Conservation (phyloP, 208 protist species). For the Naegleria gruberi region DNA sequence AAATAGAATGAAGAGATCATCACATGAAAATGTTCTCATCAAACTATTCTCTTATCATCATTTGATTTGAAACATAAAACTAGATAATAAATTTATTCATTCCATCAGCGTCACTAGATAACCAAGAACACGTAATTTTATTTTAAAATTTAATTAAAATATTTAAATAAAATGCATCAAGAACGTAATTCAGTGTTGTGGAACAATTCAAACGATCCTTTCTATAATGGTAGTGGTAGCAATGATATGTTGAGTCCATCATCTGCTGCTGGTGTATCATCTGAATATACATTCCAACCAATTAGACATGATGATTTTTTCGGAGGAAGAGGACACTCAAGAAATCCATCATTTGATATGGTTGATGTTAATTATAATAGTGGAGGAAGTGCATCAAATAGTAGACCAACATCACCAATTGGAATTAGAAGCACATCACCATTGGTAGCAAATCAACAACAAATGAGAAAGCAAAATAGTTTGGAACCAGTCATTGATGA, state of each 20-base stretch:
- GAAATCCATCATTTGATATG: neutral
- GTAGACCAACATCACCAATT: neutral
- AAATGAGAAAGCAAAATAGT: neutral
- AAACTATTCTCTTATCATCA: too few species aligned
- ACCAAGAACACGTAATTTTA: too few species aligned
- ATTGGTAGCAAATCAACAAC: neutral
- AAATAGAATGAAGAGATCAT: too few species aligned
- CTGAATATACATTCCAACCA: neutral
- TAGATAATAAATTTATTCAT: too few species aligned
- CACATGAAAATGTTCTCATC: too few species aligned
- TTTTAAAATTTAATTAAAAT: too few species aligned
- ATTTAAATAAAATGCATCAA: neutral
- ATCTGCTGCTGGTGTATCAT: too few species aligned
- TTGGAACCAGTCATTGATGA: conserved; percentile 4
- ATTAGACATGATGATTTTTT: neutral
- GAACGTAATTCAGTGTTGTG: neutral
- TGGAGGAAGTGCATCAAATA: neutral
- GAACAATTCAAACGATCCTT: neutral
- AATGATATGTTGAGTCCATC: neutral
- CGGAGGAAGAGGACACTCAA: neutral
- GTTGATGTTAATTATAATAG: neutral
- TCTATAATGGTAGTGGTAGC: neutral
- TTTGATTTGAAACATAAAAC: too few species aligned
- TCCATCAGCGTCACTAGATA: too few species aligned
- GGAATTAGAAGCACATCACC: neutral